Conservation (phyloP, 768 basidiomycete species). For the Suillus variegatus region DNA sequence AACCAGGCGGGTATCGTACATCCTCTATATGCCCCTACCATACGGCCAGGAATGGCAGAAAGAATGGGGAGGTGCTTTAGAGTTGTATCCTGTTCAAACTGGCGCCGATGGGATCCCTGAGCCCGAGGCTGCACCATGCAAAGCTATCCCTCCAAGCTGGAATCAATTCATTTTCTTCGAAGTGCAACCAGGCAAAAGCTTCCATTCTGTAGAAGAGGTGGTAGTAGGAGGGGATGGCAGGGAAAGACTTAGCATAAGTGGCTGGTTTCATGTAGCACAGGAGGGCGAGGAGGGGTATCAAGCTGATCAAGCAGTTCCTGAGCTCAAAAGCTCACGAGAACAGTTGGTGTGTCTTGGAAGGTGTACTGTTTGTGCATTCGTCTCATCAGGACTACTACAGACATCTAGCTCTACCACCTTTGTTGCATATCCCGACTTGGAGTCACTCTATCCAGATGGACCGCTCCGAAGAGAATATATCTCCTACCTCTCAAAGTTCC, state of each 20-base stretch:
- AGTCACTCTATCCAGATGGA: slow-evolving; percentile 51
- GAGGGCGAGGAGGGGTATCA: slow-evolving; percentile 89
- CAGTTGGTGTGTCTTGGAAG: slow-evolving; percentile 72
- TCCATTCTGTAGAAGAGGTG: slow-evolving; percentile 97
- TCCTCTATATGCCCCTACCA: slow-evolving; percentile 92
- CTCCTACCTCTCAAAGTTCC: slow-evolving; percentile 77
- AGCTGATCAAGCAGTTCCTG: slow-evolving; percentile 42
- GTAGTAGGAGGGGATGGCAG: slow-evolving; percentile 75
- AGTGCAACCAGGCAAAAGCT: slow-evolving; percentile 94
- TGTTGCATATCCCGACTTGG: slow-evolving; percentile 50
- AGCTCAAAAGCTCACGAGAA: slow-evolving; percentile 80
- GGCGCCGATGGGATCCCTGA: slow-evolving; percentile 64
- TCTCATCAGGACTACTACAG: slow-evolving; percentile 35
- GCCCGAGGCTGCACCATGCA: slow-evolving; percentile 65
- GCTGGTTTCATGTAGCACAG: slow-evolving; percentile 95
- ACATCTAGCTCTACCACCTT: slow-evolving; percentile 64
- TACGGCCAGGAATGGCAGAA: slow-evolving; percentile 75
- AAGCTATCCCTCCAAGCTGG: slow-evolving; percentile 78
- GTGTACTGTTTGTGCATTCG: slow-evolving; percentile 7
- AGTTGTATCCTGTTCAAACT: slow-evolving; percentile 77
- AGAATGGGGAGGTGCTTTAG: slow-evolving; percentile 92
- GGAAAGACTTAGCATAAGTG: slow-evolving; percentile 84
- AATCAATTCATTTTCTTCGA: slow-evolving; percentile 88
- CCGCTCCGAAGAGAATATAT: slow-evolving; percentile 59
- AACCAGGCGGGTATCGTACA: slow-evolving; percentile 90